A percentile compares a stretch with the other conserved stretches of the same genome.
Conservation (phyloP, 148 eudicot species). For the Chenopodium album region DNA sequence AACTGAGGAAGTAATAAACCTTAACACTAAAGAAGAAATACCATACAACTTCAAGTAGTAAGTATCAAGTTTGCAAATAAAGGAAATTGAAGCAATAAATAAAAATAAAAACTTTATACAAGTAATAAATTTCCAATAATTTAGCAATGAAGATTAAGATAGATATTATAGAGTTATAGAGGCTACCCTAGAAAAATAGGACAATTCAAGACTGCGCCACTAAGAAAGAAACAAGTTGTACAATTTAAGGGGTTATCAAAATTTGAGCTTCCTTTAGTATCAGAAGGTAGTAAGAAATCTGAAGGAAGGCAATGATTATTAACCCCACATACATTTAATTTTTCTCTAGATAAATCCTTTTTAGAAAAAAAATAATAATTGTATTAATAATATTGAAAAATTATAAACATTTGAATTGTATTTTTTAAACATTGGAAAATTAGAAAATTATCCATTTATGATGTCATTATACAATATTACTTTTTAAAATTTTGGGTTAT, state of each 20-base stretch:
- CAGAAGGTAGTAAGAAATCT: conserved; percentile 30
- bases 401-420: too few species aligned
- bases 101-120: neutral
- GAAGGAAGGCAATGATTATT: conserved; percentile 38
- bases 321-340: conserved; percentile 35
- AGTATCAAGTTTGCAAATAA: conserved; percentile 44
- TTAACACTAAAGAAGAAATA: conserved; percentile 26
- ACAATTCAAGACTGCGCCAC: conserved; percentile 31
- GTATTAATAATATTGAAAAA: too few species aligned
- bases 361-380: neutral
- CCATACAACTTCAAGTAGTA: conserved; percentile 43
- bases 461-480: too few species aligned
- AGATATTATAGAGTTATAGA: neutral
- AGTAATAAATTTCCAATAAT: conserved; percentile 25
- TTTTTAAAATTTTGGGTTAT: neutral
- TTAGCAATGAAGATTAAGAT: conserved; percentile 7
- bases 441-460: too few species aligned
- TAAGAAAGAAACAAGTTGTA: conserved; percentile 31
- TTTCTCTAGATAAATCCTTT: neutral
- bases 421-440: too few species aligned
- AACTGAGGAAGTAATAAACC: conserved; percentile 19
- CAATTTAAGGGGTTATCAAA: conserved; percentile 27
- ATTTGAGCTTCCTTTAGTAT: conserved; percentile 38
- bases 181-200: conserved; percentile 22
- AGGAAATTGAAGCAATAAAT: conserved; percentile 25